Conservation (phyloP, 495 filamentous ascomycete species). For the Talaromyces borbonicus region DNA sequence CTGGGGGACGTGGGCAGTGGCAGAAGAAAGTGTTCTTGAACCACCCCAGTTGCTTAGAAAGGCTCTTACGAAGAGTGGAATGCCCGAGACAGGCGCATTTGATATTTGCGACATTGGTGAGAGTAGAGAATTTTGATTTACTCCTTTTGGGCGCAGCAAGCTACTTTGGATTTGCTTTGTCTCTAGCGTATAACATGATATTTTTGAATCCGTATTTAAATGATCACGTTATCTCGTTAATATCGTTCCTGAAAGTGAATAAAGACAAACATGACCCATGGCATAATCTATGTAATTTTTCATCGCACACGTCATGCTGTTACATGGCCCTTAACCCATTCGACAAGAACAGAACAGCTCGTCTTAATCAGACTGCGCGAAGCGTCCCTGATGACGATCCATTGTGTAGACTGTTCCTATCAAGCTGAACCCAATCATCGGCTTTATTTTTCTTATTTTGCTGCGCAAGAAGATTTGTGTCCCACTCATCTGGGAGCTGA, state of each 20-base stretch:
- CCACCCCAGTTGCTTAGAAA: constrained; percentile 66
- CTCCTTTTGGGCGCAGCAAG: too few species aligned
- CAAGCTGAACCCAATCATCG: background rate
- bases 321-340: too few species aligned
- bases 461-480: background rate
- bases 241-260: too few species aligned
- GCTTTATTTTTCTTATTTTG: background rate
- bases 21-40: constrained; percentile 76
- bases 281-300: too few species aligned
- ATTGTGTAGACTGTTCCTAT: background rate
- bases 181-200: background rate
- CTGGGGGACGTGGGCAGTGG: constrained; percentile 90
- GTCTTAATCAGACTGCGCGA: background rate
- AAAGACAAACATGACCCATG: too few species aligned
- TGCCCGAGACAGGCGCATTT: constrained; percentile 73
- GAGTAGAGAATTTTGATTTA: constrained; percentile 58
- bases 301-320: too few species aligned
- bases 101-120: constrained; percentile 84
- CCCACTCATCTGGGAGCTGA: background rate
- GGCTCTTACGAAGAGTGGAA: constrained; percentile 59
- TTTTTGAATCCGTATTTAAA: background rate
- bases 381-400: background rate
- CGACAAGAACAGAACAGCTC: background rate
- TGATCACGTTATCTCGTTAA: background rate
- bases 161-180: constrained; percentile 8